phyloP scores from a whole-genome alignment of 768 basidiomycete genomes.

The Xerocomellus amylosporus region DNA sequence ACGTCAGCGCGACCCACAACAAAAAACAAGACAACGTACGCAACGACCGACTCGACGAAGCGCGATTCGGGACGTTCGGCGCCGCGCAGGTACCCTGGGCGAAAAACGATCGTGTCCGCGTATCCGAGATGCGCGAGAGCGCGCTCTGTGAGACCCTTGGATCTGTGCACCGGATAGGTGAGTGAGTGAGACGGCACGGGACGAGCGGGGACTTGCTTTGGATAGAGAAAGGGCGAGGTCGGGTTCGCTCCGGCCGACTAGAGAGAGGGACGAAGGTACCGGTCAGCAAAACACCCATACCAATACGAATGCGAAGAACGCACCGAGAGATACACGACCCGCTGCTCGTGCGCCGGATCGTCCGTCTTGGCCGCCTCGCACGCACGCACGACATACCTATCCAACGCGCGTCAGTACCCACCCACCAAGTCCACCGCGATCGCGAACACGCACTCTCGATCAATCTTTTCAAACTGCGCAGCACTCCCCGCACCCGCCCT shows the following conservation, averaged over 20 bases:
- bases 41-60: slow-evolving; percentile 39
- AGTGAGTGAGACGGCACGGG: too few relatives aligned
- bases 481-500: slow-evolving; percentile 57
- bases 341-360: slow-evolving; percentile 47
- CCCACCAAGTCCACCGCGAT: too few relatives aligned
- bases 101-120: slow-evolving; percentile 65
- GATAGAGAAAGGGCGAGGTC: slow-evolving; percentile 50
- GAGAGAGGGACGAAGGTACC: too few relatives aligned
- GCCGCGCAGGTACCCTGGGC: slow-evolving; percentile 54
- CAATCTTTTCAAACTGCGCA: slow-evolving; percentile 71
- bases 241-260: slow-evolving; percentile 51
- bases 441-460: slow-evolving; percentile 50
- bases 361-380: slow-evolving; percentile 60
- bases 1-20: too few relatives aligned
- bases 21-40: slow-evolving; percentile 34
- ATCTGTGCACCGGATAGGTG: slow-evolving; percentile 37
- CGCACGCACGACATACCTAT: slow-evolving; percentile 71
- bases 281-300: neutral
- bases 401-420: neutral
- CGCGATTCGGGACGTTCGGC: slow-evolving; percentile 43
- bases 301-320: neutral
- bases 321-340: slow-evolving; percentile 67
- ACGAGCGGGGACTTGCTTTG: slow-evolving; percentile 32
- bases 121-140: slow-evolving; percentile 68
- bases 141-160: slow-evolving; percentile 73